Conservation (phyloP, 495 filamentous ascomycete species). For the Bombardia bombarda region DNA sequence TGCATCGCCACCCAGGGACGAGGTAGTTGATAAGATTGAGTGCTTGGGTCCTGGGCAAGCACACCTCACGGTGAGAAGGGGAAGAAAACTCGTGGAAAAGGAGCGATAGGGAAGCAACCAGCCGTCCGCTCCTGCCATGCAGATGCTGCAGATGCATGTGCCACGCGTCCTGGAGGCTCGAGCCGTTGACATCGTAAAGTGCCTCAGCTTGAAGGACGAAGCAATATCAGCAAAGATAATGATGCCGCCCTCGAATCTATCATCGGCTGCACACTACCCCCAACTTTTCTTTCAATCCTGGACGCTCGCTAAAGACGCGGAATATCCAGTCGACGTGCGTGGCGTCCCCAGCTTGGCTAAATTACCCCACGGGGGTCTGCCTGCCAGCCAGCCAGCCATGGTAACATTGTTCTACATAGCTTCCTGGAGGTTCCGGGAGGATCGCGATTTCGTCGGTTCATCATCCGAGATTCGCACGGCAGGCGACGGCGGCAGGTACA, state of each 20-base stretch:
- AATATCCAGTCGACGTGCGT: not conserved
- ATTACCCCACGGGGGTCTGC: slow-evolving; percentile 6
- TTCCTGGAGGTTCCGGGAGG: not conserved
- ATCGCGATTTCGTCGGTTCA: slow-evolving; percentile 11
- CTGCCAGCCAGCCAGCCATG: not conserved
- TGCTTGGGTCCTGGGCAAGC: too few species aligned
- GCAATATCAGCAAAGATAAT: too few species aligned
- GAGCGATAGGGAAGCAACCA: not conserved
- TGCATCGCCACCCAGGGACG: too few species aligned
- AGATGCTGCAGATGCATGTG: not conserved
- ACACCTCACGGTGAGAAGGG: too few species aligned
- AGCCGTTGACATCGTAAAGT: not conserved
- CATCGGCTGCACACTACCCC: too few species aligned
- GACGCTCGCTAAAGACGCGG: too few species aligned
- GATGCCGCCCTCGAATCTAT: too few species aligned
- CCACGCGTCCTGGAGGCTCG: not conserved
- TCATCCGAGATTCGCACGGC: slow-evolving; percentile 15
- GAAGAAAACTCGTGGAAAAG: too few species aligned
- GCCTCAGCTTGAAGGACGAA: too few species aligned
- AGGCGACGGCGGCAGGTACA: too few species aligned
- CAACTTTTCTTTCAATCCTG: too few species aligned
- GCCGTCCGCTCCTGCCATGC: not conserved
- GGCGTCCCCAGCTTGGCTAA: slow-evolving; percentile 9
- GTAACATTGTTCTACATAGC: not conserved
- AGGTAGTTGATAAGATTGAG: too few species aligned